Evolutionary conservation across 2,329 filamentous ascomycete genomes (phyloP).

Genomic region (Daldinia sp.): DNA sequence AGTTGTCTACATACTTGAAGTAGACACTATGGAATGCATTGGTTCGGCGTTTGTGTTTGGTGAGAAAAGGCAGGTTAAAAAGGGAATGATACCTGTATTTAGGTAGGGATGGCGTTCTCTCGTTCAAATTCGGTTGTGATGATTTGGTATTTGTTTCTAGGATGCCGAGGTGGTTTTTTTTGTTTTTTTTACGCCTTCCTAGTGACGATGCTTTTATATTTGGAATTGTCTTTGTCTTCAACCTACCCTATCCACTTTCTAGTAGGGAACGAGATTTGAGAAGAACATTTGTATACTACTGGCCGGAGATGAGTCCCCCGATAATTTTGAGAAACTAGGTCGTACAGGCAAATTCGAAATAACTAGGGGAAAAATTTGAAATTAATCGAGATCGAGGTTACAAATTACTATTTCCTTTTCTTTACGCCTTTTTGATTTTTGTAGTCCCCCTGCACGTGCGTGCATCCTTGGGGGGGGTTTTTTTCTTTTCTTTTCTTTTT

Average conservation of each 20-base stretch:
- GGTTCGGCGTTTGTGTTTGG: constrained; percentile 32
- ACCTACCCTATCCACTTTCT: neutral
- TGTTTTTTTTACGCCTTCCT: too few species aligned
- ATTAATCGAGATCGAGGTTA: neutral
- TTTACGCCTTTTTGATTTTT: neutral
- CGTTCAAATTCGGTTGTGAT: neutral
- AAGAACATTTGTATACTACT: neutral
- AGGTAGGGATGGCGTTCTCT: constrained; percentile 29
- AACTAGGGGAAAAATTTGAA: neutral
- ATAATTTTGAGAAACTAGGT: neutral
- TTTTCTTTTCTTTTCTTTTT: too few species aligned
- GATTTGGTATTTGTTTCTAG: constrained; percentile 16
- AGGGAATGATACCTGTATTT: constrained; percentile 36
- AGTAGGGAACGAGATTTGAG: neutral
- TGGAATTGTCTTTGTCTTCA: neutral
- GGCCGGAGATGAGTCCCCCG: neutral
- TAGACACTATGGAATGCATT: constrained; percentile 36
- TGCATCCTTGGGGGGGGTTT: too few species aligned
- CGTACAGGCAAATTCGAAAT: too few species aligned
- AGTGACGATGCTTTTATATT: neutral
- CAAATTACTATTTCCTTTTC: neutral
- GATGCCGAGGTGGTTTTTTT: neutral
- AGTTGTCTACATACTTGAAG: constrained; percentile 11
- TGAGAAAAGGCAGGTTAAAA: constrained; percentile 24
- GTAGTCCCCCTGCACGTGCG: neutral